Evolutionary conservation across 2,329 filamentous ascomycete species (phyloP), one percentile per base, ranked within the genome.

Genomic region (Pseudogymnoascus sp.): DNA sequence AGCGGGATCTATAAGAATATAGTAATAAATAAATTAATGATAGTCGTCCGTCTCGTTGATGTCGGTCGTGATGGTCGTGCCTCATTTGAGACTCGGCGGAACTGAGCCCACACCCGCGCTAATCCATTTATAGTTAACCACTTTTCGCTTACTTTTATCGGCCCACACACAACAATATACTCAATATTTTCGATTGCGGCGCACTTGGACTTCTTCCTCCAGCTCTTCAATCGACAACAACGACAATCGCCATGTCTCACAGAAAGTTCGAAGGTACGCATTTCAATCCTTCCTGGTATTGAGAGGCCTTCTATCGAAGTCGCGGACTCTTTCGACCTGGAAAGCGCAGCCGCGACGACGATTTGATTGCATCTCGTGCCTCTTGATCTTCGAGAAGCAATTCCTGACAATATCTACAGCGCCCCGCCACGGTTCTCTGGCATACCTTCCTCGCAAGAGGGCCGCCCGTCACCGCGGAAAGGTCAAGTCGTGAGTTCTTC

Each of bases 391-490:
- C 50, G 34, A 18, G 2, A 18, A 56, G 28, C 50, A 56, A 25
- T 56, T 56, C 28, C 50, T 56, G 50, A 56, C 50, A 56, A 37
- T 25, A 62, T 56, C 23, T 96, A 87, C 59, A 60, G 93, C 93
- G 79, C 93, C 93, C 78, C 90, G 93, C 79, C 93, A 97, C 84
- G 95, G 93, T 78, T 93, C 90, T 78, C 84, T 97, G 79, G 90
- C 89, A 73, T 93, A 87, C 82, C 81, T 95, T 76, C 90, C 90
- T 71, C 83, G 90, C 78, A 97, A 97, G 91, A 89, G 93, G 78
- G 91, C 92, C 76, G 86, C 92, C 80, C 87, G 93, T 76, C 93
- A 97, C 83, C 85, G 93, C 75, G 93, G 93, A 80, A 96, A 96
- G 87, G 93, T 97, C 79, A 97, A 97, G 91, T 92, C 89, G 92